Evolutionary conservation across 306 rosid genomes (phyloP).

Genomic region (Ormosia emarginata): DNA sequence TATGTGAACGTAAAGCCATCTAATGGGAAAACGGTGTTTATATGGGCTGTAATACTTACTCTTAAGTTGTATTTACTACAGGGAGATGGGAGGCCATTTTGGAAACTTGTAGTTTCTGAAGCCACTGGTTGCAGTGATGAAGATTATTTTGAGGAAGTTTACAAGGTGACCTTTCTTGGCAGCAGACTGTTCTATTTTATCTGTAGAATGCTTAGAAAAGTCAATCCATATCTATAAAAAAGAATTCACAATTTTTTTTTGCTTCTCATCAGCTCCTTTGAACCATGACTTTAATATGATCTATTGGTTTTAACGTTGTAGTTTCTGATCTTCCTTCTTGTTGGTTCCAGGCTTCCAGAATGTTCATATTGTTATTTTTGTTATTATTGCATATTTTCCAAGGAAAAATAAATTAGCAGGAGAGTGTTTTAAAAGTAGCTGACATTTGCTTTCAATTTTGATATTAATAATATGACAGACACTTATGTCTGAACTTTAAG

Average conservation of each 20-base stretch:
- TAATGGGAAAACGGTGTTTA: neutral
- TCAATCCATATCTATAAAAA: neutral
- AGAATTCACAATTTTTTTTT: neutral
- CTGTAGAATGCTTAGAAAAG: neutral
- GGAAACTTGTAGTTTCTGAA: constrained; percentile 92
- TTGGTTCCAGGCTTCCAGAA: neutral
- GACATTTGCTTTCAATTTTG: neutral
- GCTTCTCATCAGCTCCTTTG: constrained; percentile 5
- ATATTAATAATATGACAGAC: neutral
- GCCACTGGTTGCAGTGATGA: constrained; percentile 81
- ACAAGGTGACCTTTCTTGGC: constrained; percentile 52
- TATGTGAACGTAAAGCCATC: neutral
- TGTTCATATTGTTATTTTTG: neutral
- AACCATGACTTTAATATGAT: neutral
- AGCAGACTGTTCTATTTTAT: neutral
- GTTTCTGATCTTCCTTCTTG: constrained; percentile 7
- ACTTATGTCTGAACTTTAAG: constrained; percentile 19
- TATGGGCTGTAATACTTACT: neutral
- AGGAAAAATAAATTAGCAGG: constrained; percentile 3
- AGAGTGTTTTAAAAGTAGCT: neutral
- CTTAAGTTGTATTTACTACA: constrained; percentile 22
- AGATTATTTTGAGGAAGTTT: constrained; percentile 84
- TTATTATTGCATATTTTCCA: neutral
- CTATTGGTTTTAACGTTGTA: constrained; percentile 9
- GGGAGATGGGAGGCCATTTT: constrained; percentile 99